These are phyloP conservation scores for Psophocarpus tetragonolobus DNA, from an alignment of 306 rosid genomes.

Conservation along the genomic window DNA sequence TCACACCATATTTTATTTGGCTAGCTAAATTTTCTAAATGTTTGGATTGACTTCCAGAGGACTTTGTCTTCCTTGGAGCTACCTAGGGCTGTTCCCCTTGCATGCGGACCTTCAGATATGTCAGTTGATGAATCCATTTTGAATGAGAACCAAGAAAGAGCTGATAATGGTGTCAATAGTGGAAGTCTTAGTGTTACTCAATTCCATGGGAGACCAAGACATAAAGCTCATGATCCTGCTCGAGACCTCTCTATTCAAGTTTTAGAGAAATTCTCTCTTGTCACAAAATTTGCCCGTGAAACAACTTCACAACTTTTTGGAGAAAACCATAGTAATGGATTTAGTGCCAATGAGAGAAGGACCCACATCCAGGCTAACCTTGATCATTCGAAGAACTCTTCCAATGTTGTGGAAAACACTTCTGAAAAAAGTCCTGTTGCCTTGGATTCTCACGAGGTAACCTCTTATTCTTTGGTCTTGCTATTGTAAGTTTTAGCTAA, in stretches of 20 bases:
- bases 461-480: slow-evolving; percentile 8
- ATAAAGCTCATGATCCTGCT: slow-evolving; percentile 75
- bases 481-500: slow-evolving; percentile 12
- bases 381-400: slow-evolving; percentile 50
- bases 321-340: slow-evolving; percentile 75
- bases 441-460: slow-evolving; percentile 79
- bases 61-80: slow-evolving; percentile 95
- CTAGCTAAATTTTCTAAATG: slow-evolving; percentile 33
- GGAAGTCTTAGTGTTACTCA: slow-evolving; percentile 48
- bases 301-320: slow-evolving; percentile 96
- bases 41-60: slow-evolving; percentile 61
- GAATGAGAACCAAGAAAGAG: slow-evolving; percentile 53
- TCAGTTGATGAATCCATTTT: slow-evolving; percentile 53
- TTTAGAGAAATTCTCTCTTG: slow-evolving; percentile 94
- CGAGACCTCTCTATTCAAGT: slow-evolving; percentile 95
- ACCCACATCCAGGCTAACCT: slow-evolving; percentile 44
- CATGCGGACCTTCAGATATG: slow-evolving; percentile 56
- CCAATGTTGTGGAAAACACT: slow-evolving; percentile 43
- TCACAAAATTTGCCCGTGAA: slow-evolving; percentile 96
- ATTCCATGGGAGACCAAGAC: slow-evolving; percentile 66
- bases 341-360: slow-evolving; percentile 55
- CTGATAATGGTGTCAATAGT: slow-evolving; percentile 45
- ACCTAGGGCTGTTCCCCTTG: slow-evolving; percentile 75
- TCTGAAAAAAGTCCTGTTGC: slow-evolving; percentile 51
- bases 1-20: background rate